Evolutionary conservation across 768 basidiomycete species (phyloP).

Genomic region (Chiua virens): DNA sequence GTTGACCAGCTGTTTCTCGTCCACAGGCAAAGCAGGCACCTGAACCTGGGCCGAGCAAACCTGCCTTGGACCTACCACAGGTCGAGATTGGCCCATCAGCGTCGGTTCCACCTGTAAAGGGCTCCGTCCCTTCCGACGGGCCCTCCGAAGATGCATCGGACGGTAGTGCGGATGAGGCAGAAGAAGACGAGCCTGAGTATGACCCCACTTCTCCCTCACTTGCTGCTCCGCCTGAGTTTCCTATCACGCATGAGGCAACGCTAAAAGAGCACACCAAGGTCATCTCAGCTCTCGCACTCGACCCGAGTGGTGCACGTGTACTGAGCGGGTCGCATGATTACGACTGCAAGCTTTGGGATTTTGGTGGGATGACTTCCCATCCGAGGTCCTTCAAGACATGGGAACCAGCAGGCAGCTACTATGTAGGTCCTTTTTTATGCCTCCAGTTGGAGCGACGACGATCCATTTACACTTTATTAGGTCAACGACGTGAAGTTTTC

Average conservation of each 20-base stretch:
- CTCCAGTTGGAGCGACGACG: background rate
- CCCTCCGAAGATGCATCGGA: slow-evolving; percentile 25
- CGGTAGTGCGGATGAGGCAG: slow-evolving; percentile 17
- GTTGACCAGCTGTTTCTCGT: slow-evolving; percentile 13
- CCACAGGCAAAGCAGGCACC: slow-evolving; percentile 14
- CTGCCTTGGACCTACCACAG: slow-evolving; percentile 10
- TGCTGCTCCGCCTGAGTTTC: slow-evolving; percentile 56
- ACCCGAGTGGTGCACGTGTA: slow-evolving; percentile 92
- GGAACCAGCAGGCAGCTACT: slow-evolving; percentile 92
- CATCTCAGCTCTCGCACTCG: slow-evolving; percentile 87
- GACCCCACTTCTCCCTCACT: slow-evolving; percentile 47
- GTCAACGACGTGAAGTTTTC: slow-evolving; percentile 91
- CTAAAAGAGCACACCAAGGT: slow-evolving; percentile 97
- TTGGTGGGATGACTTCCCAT: slow-evolving; percentile 92
- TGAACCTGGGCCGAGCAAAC: slow-evolving; percentile 17
- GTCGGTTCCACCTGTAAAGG: background rate
- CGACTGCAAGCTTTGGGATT: slow-evolving; percentile 98
- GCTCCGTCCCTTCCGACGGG: slow-evolving; percentile 8
- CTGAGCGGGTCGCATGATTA: slow-evolving; percentile 95
- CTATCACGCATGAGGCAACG: slow-evolving; percentile 85
- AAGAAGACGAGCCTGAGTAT: slow-evolving; percentile 46
- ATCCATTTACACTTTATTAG: slow-evolving; percentile 38
- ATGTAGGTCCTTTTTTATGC: slow-evolving; percentile 47
- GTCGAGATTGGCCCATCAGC: slow-evolving; percentile 23
- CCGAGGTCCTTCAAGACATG: slow-evolving; percentile 96